Evolutionary conservation across 2,329 filamentous ascomycete genomes (phyloP).

Genomic region (Alternaria conjuncta): DNA sequence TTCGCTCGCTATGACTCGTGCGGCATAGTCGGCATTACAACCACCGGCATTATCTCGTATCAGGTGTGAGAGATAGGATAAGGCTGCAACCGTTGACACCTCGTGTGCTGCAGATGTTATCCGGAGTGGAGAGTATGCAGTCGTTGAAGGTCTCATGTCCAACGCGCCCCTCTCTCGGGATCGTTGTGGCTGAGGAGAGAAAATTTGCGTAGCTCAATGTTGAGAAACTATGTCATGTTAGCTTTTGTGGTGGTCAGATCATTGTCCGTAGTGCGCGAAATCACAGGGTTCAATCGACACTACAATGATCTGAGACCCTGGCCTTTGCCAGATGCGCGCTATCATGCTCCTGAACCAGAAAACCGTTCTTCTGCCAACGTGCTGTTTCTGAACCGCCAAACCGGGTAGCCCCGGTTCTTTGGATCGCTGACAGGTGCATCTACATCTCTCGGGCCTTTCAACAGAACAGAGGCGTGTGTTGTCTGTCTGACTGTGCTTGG

Average conservation of each 20-base stretch:
- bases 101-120: background rate
- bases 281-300: background rate
- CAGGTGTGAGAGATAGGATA: background rate
- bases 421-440: background rate
- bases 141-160: background rate
- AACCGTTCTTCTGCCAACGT: background rate
- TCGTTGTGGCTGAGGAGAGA: background rate
- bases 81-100: background rate
- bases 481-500: background rate
- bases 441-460: background rate
- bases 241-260: background rate
- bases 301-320: constrained; percentile 4
- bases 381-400: constrained; percentile 1
- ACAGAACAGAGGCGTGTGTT: background rate
- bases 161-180: background rate
- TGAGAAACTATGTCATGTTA: background rate
- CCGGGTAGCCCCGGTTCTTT: background rate
- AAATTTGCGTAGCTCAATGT: background rate
- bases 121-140: background rate
- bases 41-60: constrained; percentile 9
- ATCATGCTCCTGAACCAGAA: background rate
- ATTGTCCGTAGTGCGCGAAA: background rate
- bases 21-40: constrained; percentile 3
- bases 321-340: background rate
- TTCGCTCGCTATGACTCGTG: constrained; percentile 3